Evolutionary conservation across 352 stramenopile species (phyloP), one percentile per base, ranked within the genome.

Genomic region (Globisporangium nunn): DNA sequence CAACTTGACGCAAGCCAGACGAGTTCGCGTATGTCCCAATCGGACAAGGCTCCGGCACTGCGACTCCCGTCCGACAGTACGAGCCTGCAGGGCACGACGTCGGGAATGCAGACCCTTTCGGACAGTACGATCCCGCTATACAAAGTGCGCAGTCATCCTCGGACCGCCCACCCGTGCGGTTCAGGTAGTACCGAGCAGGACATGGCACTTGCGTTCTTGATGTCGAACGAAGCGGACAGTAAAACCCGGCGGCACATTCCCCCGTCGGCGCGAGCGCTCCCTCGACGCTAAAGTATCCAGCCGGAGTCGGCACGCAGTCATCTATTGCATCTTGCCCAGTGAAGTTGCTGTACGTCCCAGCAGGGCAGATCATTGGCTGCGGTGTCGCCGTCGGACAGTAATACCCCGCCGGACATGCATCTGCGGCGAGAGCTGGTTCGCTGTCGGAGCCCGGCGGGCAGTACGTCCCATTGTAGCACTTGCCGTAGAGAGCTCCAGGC

Each of bases 21-120:
- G 67, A 64, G 51, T 96, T 96, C 6, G 88, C 75, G 58, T 94
- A 98, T 4, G 84, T 97, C 14, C 93, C 91, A 46, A 96, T 83
- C 1, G 88, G 90, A 58, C 93, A 98, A 0, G 85, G 78, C 30
- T 95, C 76, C 3, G 91, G 84, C 8, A 65, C 65, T 1, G 75
- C 67, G 7, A 91, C 75, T 0, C 85, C 86, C 0, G 86, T 95
- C 31, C 87, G 85, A 52, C 89, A 97, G 66, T 96, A 96, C 49
- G 82, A 95, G 2, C 91, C 91, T 2, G 67, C 63, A 0, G 88
- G 86, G 47, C 91, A 97, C 1, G 58, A 56, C 11, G 81, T 63
- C 2, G 87, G 82, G 50, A 76, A 87, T 3, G 75, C 72, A 0
- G 81, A 82, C 5, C 74, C 85, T 30, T 75, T 68, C 11, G 82